phyloP scores from a whole-genome alignment of 805 yeast genomes.

The Candida sanyiensis region DNA sequence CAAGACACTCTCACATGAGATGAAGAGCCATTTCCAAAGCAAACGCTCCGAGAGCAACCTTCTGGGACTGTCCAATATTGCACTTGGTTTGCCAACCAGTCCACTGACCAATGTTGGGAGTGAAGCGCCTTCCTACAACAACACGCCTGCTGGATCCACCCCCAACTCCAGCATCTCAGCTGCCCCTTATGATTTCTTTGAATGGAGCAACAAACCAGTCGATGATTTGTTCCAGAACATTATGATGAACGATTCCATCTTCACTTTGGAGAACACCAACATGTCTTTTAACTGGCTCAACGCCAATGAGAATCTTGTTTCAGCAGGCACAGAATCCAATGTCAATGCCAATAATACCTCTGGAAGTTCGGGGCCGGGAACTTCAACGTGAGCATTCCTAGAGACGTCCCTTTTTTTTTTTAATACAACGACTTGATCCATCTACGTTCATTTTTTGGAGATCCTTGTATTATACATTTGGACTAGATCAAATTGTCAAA shows the following conservation, averaged over 20 bases:
- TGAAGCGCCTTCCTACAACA: neutral
- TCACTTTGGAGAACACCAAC: constrained; percentile 8
- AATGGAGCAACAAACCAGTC: constrained; percentile 14
- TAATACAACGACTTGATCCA: too few relatives aligned
- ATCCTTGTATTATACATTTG: too few relatives aligned
- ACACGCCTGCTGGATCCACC: neutral
- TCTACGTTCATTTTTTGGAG: too few relatives aligned
- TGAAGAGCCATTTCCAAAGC: constrained; percentile 2
- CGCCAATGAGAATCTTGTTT: neutral
- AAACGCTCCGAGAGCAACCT: constrained; percentile 5
- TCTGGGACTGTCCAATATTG: constrained; percentile 1
- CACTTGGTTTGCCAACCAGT: neutral
- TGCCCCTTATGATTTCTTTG: constrained; percentile 9
- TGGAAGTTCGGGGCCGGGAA: too few relatives aligned
- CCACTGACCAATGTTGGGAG: neutral
- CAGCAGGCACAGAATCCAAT: neutral
- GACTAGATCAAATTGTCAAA: constrained; percentile 10
- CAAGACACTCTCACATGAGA: neutral
- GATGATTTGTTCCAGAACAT: constrained; percentile 14
- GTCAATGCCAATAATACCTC: neutral
- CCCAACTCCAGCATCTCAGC: neutral
- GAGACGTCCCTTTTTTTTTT: too few relatives aligned
- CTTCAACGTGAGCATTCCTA: too few relatives aligned
- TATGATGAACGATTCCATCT: constrained; percentile 10
- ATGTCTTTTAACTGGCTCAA: constrained; percentile 9